Evolutionary conservation across 1,284 basidiomycete genomes (phyloP), one percentile per base, ranked within the genome.

Genomic region (Heterobasidion occidentale): DNA sequence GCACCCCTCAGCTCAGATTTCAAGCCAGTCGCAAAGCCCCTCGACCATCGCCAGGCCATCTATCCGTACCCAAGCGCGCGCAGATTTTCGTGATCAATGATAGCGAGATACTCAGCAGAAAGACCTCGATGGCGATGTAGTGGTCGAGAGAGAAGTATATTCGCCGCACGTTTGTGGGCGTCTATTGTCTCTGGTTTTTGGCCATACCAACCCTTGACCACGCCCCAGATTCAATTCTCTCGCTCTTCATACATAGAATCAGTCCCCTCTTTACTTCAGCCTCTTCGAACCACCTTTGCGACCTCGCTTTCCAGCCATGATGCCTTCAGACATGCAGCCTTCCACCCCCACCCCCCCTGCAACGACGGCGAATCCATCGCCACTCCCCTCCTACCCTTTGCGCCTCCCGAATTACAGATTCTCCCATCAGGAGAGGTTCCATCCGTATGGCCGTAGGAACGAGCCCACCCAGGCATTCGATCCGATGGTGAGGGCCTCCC

Each of bases 341-440:
- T 46, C 53, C 44, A 17, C 19, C 34, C 7, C 20, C 27, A 9
- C n/a, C 14, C 34, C n/a, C 14, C 17, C 45, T 19, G 27, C 27
- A 27, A 5, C 27, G 27, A 27, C 27, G 27, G 27, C 27, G 27
- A 27, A 27, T 27, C 45, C 19, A 12, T n/a, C n/a, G 5, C 14
- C 7, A 19, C 27, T 51, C 15, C 42, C 49, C 9, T 33, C 35
- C 9, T 58, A 56, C 36, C 59, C 59, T 19, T 53, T 60, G 36
- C 56, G 60, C 34, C 60, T 61, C 9, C 59, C 60, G 12, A 61
- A 52, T 34, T 61, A 61, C 46, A 60, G 60, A 11, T 61, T 48
- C 52, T 54, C 58, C 33, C 60, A 61, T 20, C 60, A 58, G 14
- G 52, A 52, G 12, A 52, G 60, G 36, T 58, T 52, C 44, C 60